Percentiles rank a stretch among this genome's conserved stretches.
phyloP scores from a whole-genome alignment of 768 basidiomycete genomes.

The Suillus subaureus region DNA sequence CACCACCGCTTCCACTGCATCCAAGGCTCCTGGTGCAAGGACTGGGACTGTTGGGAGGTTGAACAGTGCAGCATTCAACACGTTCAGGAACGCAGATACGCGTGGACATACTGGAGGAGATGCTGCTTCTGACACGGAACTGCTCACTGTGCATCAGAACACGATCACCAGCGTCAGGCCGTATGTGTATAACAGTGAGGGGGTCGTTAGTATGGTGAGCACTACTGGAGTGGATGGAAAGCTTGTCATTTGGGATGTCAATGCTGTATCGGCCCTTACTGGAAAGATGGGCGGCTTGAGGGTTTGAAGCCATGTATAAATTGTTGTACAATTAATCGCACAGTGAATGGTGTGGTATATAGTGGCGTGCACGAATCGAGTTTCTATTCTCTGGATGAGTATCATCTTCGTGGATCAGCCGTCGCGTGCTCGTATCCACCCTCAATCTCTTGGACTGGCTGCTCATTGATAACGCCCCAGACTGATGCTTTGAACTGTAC shows the following conservation, averaged over 20 bases:
- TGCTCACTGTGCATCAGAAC: conserved; percentile 95
- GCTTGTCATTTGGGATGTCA: conserved; percentile 89
- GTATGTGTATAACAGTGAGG: conserved; percentile 58
- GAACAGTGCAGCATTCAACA: conserved; percentile 91
- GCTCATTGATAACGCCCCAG: conserved; percentile 90
- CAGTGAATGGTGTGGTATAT: not conserved
- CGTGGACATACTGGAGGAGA: conserved; percentile 50
- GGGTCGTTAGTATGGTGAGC: conserved; percentile 73
- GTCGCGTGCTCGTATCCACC: conserved; percentile 22
- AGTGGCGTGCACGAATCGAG: not conserved
- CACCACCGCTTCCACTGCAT: conserved; percentile 42
- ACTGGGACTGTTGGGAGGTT: conserved; percentile 65
- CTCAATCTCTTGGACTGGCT: conserved; percentile 39
- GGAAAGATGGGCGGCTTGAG: conserved; percentile 53
- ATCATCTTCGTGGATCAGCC: conserved; percentile 8
- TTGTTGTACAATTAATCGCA: conserved; percentile 12
- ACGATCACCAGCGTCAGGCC: conserved; percentile 91
- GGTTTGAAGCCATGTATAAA: conserved; percentile 32
- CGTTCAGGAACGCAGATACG: conserved; percentile 90
- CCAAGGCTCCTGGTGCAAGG: conserved; percentile 45
- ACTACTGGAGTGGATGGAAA: conserved; percentile 94
- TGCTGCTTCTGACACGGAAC: conserved; percentile 61
- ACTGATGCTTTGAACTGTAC: conserved; percentile 92
- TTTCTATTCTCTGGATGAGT: not conserved
- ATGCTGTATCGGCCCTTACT: conserved; percentile 52